Evolutionary conservation across 2,329 filamentous ascomycete species (phyloP).

Genomic region (Trichoderma afroharzianum): DNA sequence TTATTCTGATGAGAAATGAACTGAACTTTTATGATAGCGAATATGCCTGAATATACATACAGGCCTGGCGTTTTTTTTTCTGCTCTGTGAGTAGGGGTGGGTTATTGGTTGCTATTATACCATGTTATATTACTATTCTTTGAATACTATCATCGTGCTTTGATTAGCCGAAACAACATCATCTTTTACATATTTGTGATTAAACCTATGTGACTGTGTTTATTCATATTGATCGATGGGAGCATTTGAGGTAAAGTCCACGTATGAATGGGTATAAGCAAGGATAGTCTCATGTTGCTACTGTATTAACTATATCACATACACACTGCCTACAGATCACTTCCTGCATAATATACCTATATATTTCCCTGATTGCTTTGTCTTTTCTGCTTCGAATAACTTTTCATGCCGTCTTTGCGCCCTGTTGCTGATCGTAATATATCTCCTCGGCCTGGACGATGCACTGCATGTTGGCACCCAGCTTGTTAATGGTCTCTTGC

Average conservation of each 20-base stretch:
- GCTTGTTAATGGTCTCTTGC: conserved; percentile 93
- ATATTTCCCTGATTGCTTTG: not conserved
- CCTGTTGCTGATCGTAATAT: conserved; percentile 40
- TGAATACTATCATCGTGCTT: not conserved
- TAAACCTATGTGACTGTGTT: not conserved
- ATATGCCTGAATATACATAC: not conserved
- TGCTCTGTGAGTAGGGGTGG: not conserved
- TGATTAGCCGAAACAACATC: not conserved
- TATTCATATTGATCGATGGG: not conserved
- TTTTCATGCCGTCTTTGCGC: conserved; percentile 5
- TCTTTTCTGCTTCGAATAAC: not conserved
- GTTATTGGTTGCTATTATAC: not conserved
- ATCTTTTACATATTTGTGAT: not conserved
- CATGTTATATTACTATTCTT: not conserved
- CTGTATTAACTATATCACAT: not conserved
- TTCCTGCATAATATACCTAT: not conserved
- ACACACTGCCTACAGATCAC: not conserved
- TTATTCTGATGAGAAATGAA: not conserved
- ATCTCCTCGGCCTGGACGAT: conserved; percentile 77
- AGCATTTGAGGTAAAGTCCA: not conserved
- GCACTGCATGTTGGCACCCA: conserved; percentile 83
- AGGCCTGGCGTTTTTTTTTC: not conserved
- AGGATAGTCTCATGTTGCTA: not conserved
- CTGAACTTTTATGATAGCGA: not conserved
- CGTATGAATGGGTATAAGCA: not conserved